Evolutionary conservation across 768 basidiomycete genomes (phyloP).

Genomic region (Wakefieldia striispora): DNA sequence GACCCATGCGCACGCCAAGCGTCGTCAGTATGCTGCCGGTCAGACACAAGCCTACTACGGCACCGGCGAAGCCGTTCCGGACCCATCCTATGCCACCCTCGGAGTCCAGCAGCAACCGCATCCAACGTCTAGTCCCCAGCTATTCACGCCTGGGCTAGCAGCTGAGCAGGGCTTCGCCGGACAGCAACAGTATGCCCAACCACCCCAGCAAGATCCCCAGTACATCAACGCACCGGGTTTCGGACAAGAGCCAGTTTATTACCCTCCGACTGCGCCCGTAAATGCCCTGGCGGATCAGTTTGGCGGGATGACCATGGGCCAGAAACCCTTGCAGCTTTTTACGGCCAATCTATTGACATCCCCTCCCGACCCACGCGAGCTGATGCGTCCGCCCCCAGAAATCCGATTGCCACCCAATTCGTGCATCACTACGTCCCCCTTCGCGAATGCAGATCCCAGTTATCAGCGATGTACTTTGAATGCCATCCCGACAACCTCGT

Average conservation of each 20-base stretch:
- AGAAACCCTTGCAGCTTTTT: conserved; percentile 73
- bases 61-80: conserved; percentile 40
- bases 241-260: conserved; percentile 42
- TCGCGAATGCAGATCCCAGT: conserved; percentile 82
- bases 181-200: conserved; percentile 54
- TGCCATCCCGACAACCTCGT: conserved; percentile 88
- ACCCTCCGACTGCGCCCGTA: conserved; percentile 40
- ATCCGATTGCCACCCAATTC: conserved; percentile 86
- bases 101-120: conserved; percentile 36
- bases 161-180: conserved; percentile 65
- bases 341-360: conserved; percentile 92
- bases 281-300: conserved; percentile 82
- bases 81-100: conserved; percentile 42
- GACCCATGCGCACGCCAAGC: conserved; percentile 52
- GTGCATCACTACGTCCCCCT: conserved; percentile 71
- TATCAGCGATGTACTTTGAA: conserved; percentile 93
- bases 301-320: conserved; percentile 83
- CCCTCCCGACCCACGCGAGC: conserved; percentile 86
- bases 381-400: conserved; percentile 81
- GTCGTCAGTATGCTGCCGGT: conserved; percentile 91
- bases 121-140: conserved; percentile 44
- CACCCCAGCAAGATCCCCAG: conserved; percentile 39
- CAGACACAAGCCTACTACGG: conserved; percentile 90
- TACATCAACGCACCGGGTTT: conserved; percentile 46
- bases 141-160: conserved; percentile 85